Evolutionary conservation across 192 early-diverging fungal genomes (phyloP), one percentile per base, ranked within the genome.

Genomic region (Entomortierella chlamydospora): DNA sequence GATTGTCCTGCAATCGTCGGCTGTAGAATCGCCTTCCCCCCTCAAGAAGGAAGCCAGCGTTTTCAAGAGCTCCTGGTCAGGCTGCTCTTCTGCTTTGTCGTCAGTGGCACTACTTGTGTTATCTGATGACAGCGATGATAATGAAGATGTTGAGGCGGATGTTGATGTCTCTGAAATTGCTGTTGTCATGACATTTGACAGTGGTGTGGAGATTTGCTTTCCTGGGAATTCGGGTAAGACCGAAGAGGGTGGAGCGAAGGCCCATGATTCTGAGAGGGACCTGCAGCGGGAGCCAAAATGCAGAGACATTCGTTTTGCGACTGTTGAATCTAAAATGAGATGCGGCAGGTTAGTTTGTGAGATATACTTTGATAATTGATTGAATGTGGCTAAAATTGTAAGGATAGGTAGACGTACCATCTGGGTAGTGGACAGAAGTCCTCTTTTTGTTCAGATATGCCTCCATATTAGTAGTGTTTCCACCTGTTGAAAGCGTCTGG

Each of bases 401-500:
- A n/a, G n/a, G n/a, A n/a, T 26, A 61, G 33, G 39, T 7, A 1
- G 17, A 45, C 18, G 26, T 67, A 74, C 72, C 72, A 49, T 74
- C 72, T 10, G 72, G 72, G 52, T 74, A 74, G 26, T 74, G 72
- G 52, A 74, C 59, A 2, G 72, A 74, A 29, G 72, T 56, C 15
- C 72, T 52, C 42, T 74, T 74, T 55, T 74, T 74, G 50, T 49
- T 74, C 42, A 61, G 42, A 18, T 56, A 43, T 28, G 37, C 26
- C 9, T 74, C 72, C 23, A 45, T 7, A 39, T 33, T 54, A 15
- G 10, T 28, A 63, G 41, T 42, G 55, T 58, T 55, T 17, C 43
- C 70, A 37, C 34, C 15, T 28, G 49, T 37, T 51, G 66, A 17
- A 20, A 33, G 55, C 4, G 69, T 41, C 49, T 54, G 62, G 43